Base-by-base conservation (phyloP, 495 filamentous ascomycete species). In the Ramalina intermedia region DNA sequence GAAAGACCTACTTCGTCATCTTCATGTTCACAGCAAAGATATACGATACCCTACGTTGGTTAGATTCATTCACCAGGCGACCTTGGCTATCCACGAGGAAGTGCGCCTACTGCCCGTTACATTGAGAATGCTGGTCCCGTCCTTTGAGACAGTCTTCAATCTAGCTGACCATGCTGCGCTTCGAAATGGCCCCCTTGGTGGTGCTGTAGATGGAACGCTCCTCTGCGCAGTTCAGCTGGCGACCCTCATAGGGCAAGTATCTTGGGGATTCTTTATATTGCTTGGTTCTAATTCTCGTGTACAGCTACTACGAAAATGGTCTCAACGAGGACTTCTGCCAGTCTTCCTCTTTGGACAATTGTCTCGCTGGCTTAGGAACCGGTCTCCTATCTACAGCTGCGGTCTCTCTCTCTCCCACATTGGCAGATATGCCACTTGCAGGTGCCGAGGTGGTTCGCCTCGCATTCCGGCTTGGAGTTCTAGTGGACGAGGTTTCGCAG, bases 391-490 rank as follows among this genome's bases (percentile, higher is more conserved):
- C 54, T n/a, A 46, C 54, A 11, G 46, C 46, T 6, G 50, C 54
- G 6, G 21, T 43, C 18, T 49, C 54, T 12, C 38, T 35, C 11
- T 52, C 54, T 7, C 52, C n/a, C 5, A 41, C 45, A 17, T 23
- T 36, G 27, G 20, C 18, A 4, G 37, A 52, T 13, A n/a, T 52
- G 17, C 41, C 53, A n/a, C 26, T 35, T 23, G 36, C 53, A 23
- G 54, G 50, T 26, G 49, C 49, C 6, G 50, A 56, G 18, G 38
- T 48, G 7, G 54, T 52, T 12, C 27, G 46, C 11, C 27, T 56
- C 13, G 47, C 54, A 0, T 40, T 56, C 21, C 49, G 84, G 46
- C 69, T 79, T 11, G 86, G 86, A n/a, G 65, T 74, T 6, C 64
- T 72, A 38, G 77, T 78, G 37, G 66, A 70, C 21, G 59, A 58